phyloP scores from a whole-genome alignment of 192 early-diverging fungal species.

The Coemansia sp. region DNA sequence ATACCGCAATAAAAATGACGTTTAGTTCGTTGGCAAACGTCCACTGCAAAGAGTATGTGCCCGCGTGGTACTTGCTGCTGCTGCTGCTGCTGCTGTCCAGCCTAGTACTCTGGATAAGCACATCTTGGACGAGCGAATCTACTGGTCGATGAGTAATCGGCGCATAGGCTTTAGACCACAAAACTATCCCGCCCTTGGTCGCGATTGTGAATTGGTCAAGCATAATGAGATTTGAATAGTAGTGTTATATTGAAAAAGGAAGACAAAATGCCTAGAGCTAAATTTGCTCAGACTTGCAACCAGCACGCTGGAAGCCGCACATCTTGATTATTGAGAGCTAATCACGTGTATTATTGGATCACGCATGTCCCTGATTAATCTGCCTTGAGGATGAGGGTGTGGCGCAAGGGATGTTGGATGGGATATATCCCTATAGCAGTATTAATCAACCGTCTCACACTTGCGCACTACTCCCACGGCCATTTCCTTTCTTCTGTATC shows the following conservation, averaged over 20 bases:
- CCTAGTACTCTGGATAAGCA: conserved; percentile 75
- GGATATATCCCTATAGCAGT: neutral
- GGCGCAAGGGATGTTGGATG: neutral
- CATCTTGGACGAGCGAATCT: conserved; percentile 72
- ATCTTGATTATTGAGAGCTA: neutral
- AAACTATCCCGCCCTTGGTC: conserved; percentile 85
- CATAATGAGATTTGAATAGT: conserved; percentile 57
- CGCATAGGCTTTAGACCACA: conserved; percentile 79
- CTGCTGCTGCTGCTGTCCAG: conserved; percentile 61
- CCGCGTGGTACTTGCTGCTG: conserved; percentile 62
- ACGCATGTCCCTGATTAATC: neutral
- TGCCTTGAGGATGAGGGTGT: neutral
- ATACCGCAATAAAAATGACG: conserved; percentile 83
- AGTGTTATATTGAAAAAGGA: too few species aligned
- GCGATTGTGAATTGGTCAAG: conserved; percentile 83
- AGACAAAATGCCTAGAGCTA: neutral
- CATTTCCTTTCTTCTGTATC: neutral
- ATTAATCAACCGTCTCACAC: neutral
- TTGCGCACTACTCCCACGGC: neutral
- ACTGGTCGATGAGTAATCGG: conserved; percentile 64
- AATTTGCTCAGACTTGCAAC: neutral
- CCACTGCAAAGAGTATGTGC: conserved; percentile 77
- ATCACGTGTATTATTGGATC: neutral
- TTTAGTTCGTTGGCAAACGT: conserved; percentile 79
- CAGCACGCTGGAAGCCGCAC: neutral